phyloP scores from a whole-genome alignment of 2,329 filamentous ascomycete genomes.

The Diaporthe vaccinii region DNA sequence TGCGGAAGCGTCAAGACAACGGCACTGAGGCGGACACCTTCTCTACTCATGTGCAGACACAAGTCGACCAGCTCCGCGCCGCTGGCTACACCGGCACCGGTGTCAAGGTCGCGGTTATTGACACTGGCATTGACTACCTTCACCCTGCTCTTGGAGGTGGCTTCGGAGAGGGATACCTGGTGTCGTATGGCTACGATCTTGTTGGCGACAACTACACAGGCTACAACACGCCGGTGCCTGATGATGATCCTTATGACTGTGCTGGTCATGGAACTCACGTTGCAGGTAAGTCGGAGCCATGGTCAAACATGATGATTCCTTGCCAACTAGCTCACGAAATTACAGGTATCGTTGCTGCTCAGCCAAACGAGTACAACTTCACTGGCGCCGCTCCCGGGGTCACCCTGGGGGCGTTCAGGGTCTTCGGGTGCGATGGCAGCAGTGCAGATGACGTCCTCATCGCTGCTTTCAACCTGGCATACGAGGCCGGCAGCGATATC shows the following conservation, averaged over 20 bases:
- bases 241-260: constrained; percentile 23
- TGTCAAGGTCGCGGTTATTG: constrained; percentile 50
- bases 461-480: constrained; percentile 57
- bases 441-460: constrained; percentile 56
- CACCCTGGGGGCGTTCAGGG: constrained; percentile 56
- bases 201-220: constrained; percentile 29
- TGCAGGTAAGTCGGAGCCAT: constrained; percentile 12
- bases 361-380: constrained; percentile 54
- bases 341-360: constrained; percentile 59
- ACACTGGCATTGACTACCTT: constrained; percentile 56
- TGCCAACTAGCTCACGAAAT: not conserved
- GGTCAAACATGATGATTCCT: accelerated
- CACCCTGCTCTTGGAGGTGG: constrained; percentile 57
- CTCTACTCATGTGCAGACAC: constrained; percentile 49
- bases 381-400: constrained; percentile 58
- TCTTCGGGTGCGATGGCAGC: constrained; percentile 50
- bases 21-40: constrained; percentile 39
- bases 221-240: constrained; percentile 25
- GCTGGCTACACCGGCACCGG: constrained; percentile 51
- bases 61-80: constrained; percentile 48
- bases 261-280: constrained; percentile 41
- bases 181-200: constrained; percentile 34
- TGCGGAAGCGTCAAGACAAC: constrained; percentile 6
- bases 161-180: constrained; percentile 48
- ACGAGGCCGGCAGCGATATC: constrained; percentile 54